Evolutionary conservation across 2,329 filamentous ascomycete species (phyloP), one percentile per base, ranked within the genome.

Genomic region (Magnaporthales sp.): DNA sequence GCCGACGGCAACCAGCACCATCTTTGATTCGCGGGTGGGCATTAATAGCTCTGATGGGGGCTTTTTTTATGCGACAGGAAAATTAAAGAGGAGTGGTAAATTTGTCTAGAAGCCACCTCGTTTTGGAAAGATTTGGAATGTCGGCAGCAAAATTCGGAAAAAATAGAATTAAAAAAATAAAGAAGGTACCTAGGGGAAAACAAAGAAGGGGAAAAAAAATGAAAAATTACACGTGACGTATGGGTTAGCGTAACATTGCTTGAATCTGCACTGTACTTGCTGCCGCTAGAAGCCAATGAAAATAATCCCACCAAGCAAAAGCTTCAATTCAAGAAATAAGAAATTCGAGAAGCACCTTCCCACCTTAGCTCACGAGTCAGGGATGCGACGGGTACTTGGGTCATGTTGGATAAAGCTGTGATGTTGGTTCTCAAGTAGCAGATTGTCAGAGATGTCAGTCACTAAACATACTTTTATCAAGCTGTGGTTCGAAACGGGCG

Each of bases 401-500:
- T 9, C 22, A 22, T 64, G 38, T 32, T 46, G 15, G 38, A 46
- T 46, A 46, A 6, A 46, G 38, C 38, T 46, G n/a, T 38, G 38
- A 46, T n/a, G 38, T 46, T 46, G 38, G 38, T 8, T 68, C 65
- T 54, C 46, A 62, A 63, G 67, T 68, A 32, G 67, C 66, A 63
- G 62, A 27, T 58, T 65, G 63, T 66, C 63, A 46, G 65, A 63
- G 60, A 65, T 54, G 65, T 66, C 67, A 67, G 64, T 67, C 66
- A 56, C 29, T 60, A 63, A 58, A 51, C 54, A 15, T 56, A 11
- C 26, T 54, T 13, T n/a, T 56, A 32, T 15, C 56, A 58, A 65
- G 22, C 10, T 22, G n/a, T 63, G 58, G 65, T 62, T 54, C 65
- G 65, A 66, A 61, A 66, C 63, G 63, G 22, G 22, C 38, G 38